These are phyloP conservation scores for Eurotiales sp. DNA, from an alignment of 2,329 filamentous ascomycete genomes.

Conservation along the genomic window DNA sequence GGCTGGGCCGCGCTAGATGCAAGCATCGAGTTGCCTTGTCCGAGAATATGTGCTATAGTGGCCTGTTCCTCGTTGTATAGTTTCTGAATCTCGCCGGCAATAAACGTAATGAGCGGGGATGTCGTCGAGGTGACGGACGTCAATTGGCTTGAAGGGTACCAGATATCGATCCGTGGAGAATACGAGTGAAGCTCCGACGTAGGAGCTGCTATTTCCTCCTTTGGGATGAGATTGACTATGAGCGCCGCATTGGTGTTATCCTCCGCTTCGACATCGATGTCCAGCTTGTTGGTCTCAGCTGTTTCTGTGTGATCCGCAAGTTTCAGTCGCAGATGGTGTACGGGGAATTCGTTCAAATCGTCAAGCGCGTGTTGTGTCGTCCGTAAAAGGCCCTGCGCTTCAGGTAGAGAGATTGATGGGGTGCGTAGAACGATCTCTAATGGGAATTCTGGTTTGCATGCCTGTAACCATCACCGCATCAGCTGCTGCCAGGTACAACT, in stretches of 20 bases:
- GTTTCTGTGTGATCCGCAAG: conserved; percentile 43
- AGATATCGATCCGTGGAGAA: conserved; percentile 68
- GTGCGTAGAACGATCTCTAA: conserved; percentile 76
- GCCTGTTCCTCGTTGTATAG: conserved; percentile 87
- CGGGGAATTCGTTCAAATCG: conserved; percentile 78
- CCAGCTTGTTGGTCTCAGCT: conserved; percentile 10
- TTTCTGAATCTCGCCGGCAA: conserved; percentile 71
- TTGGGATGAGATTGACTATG: conserved; percentile 64
- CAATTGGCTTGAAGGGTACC: conserved; percentile 67
- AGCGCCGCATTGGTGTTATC: conserved; percentile 54
- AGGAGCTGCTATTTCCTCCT: conserved; percentile 44
- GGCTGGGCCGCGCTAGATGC: background rate
- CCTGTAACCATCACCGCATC: conserved; percentile 48
- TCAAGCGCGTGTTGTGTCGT: conserved; percentile 84
- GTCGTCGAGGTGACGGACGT: conserved; percentile 65
- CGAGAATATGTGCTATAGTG: conserved; percentile 72
- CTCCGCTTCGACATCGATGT: conserved; percentile 12
- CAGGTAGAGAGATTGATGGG: conserved; percentile 59
- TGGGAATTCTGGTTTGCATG: conserved; percentile 83
- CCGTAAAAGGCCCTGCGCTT: conserved; percentile 69
- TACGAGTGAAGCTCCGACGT: conserved; percentile 65
- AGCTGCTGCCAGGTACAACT: no score
- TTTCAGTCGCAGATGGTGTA: conserved; percentile 74
- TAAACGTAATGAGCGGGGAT: conserved; percentile 70
- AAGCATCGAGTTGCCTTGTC: conserved; percentile 43